A percentile compares a stretch with the other conserved stretches of the same genome.
Conservation (phyloP, 495 filamentous ascomycete species). For the Penicillium steckii region DNA sequence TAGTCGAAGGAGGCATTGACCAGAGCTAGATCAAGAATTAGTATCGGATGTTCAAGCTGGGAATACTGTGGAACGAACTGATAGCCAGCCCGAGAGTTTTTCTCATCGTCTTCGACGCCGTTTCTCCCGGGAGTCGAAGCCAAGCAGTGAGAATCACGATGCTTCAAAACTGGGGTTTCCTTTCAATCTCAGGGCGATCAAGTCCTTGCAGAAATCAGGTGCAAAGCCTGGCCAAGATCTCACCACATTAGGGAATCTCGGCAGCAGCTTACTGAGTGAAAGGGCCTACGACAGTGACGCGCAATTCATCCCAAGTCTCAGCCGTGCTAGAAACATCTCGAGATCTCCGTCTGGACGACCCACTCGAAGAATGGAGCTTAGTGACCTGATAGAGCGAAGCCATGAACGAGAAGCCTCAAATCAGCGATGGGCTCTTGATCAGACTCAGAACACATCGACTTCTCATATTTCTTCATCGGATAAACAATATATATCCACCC, state of each 20-base stretch:
- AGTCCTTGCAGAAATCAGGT: slow-evolving; percentile 1
- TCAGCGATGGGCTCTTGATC: slow-evolving; percentile 2
- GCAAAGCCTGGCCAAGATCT: neutral
- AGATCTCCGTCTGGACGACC: slow-evolving; percentile 5
- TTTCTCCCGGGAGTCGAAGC: slow-evolving; percentile 35
- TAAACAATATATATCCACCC: slow-evolving; percentile 17
- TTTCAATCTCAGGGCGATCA: slow-evolving; percentile 23
- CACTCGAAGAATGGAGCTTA: slow-evolving; percentile 12
- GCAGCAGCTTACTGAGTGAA: slow-evolving; percentile 42
- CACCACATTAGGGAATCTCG: slow-evolving; percentile 19
- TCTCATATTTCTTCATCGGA: slow-evolving; percentile 10
- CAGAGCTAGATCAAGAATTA: neutral
- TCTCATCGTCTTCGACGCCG: slow-evolving; percentile 35
- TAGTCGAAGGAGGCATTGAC: neutral
- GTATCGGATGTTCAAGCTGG: neutral
- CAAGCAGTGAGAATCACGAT: slow-evolving; percentile 4
- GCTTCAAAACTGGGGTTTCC: slow-evolving; percentile 16
- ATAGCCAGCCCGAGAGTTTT: slow-evolving; percentile 18
- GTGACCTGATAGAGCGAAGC: slow-evolving; percentile 21
- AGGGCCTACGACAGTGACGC: slow-evolving; percentile 49
- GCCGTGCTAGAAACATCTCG: slow-evolving; percentile 7
- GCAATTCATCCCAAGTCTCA: slow-evolving; percentile 36
- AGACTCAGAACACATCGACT: neutral
- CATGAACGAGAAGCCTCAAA: slow-evolving; percentile 17
- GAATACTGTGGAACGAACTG: neutral